Evolutionary conservation across 2,329 filamentous ascomycete species (phyloP).

Genomic region (Grosmannia serpens): DNA sequence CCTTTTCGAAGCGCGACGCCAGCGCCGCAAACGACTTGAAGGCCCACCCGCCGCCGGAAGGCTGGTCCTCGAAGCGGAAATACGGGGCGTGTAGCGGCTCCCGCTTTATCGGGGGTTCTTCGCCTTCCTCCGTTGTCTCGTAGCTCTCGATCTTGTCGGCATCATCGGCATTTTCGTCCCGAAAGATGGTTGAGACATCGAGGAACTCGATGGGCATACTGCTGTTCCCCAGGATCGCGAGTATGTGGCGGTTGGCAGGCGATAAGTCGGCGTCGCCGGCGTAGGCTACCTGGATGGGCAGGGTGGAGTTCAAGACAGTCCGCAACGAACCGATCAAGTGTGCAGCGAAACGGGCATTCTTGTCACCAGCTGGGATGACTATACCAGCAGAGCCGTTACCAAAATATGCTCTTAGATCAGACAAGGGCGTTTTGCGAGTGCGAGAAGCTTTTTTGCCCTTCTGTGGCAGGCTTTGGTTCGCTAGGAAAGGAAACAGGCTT

Average conservation of each 20-base stretch:
- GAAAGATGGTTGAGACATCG: not conserved
- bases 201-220: not conserved
- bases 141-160: not conserved
- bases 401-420: not conserved
- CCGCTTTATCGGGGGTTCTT: not conserved
- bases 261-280: slow-evolving; percentile 2
- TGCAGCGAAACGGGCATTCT: not conserved
- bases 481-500: not conserved
- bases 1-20: slow-evolving; percentile 3
- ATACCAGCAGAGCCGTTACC: not conserved
- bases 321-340: slow-evolving; percentile 1
- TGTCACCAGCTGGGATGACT: slow-evolving; percentile 2
- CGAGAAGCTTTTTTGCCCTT: not conserved
- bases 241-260: not conserved
- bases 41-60: slow-evolving; percentile 1
- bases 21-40: slow-evolving; percentile 5
- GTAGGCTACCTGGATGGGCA: slow-evolving; percentile 4
- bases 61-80: not conserved
- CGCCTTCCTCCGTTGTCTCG: not conserved
- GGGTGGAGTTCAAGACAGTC: not conserved
- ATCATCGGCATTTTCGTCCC: not conserved
- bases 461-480: not conserved
- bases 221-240: not conserved
- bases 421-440: not conserved
- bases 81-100: not conserved